Percentiles rank a stretch among this genome's conserved stretches.
These are phyloP conservation scores for Sarcodon aspratus DNA, from an alignment of 768 basidiomycete genomes.

Conservation along the genomic window DNA sequence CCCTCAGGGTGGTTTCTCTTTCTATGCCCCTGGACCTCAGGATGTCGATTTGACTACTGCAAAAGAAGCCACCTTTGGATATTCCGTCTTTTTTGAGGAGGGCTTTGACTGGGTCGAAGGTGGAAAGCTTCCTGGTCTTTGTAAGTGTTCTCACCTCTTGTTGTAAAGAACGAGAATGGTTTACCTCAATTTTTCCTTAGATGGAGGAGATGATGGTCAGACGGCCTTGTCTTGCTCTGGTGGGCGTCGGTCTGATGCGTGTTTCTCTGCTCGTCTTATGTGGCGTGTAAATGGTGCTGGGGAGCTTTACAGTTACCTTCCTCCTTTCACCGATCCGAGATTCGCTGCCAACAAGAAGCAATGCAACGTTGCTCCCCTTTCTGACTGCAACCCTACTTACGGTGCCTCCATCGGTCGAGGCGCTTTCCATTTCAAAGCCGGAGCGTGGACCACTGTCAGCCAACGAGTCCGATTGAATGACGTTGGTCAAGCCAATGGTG, in stretches of 20 bases:
- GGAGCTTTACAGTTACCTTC: slow-evolving; percentile 66
- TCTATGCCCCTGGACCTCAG: slow-evolving; percentile 48
- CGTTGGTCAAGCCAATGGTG: slow-evolving; percentile 56
- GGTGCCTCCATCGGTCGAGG: slow-evolving; percentile 62
- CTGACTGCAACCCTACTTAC: slow-evolving; percentile 47
- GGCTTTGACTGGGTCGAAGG: slow-evolving; percentile 52
- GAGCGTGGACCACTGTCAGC: slow-evolving; percentile 53
- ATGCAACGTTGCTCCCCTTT: slow-evolving; percentile 33
- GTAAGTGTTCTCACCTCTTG: slow-evolving; percentile 22
- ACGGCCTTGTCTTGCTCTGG: slow-evolving; percentile 49
- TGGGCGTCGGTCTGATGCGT: slow-evolving; percentile 40
- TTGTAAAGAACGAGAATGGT: not conserved
- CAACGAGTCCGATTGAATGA: slow-evolving; percentile 71
- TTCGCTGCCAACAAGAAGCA: slow-evolving; percentile 35
- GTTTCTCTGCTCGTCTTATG: slow-evolving; percentile 64
- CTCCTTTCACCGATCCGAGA: slow-evolving; percentile 23
- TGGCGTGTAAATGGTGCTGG: slow-evolving; percentile 49
- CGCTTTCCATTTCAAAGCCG: slow-evolving; percentile 46
- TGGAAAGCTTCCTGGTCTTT: slow-evolving; percentile 60
- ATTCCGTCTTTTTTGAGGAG: slow-evolving; percentile 44
- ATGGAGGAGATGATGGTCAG: slow-evolving; percentile 41
- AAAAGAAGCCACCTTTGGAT: slow-evolving; percentile 48
- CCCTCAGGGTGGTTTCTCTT: slow-evolving; percentile 40
- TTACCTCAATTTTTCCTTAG: slow-evolving; percentile 16
- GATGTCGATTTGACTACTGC: slow-evolving; percentile 41